Evolutionary conservation across 768 basidiomycete genomes (phyloP).

Genomic region (Tylopilus rubrobrunneus): DNA sequence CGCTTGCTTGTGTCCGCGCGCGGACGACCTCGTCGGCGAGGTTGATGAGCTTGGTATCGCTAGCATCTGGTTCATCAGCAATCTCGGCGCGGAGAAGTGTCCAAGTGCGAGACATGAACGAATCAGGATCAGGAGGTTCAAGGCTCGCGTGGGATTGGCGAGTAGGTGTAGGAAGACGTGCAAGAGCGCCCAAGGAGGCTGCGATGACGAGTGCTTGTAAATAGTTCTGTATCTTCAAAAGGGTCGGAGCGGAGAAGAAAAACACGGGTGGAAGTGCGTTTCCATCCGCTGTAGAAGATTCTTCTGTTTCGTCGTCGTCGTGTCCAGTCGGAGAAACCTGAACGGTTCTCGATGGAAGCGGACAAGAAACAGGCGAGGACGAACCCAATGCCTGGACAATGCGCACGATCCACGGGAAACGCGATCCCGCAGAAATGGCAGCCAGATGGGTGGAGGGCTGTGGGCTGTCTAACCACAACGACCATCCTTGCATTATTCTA

Average conservation of each 20-base stretch:
- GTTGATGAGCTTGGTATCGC: constrained; percentile 56
- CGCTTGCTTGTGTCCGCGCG: constrained; percentile 35
- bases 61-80: constrained; percentile 29
- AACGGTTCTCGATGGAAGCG: constrained; percentile 26
- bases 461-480: constrained; percentile 19
- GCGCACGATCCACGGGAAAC: constrained; percentile 43
- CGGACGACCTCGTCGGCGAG: constrained; percentile 72
- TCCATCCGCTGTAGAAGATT: not conserved
- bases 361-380: constrained; percentile 37
- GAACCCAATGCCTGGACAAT: constrained; percentile 44
- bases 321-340: constrained; percentile 1
- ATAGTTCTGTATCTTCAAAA: constrained; percentile 62
- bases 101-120: constrained; percentile 64
- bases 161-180: constrained; percentile 35
- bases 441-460: constrained; percentile 4
- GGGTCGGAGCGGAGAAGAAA: constrained; percentile 51
- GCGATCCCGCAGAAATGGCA: constrained; percentile 12
- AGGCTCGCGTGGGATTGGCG: constrained; percentile 7
- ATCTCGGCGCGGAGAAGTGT: constrained; percentile 58
- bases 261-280: constrained; percentile 64
- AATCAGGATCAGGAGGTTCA: constrained; percentile 13
- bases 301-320: not conserved
- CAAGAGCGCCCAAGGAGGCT: constrained; percentile 56
- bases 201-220: constrained; percentile 67
- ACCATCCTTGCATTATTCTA: constrained; percentile 22